Percentiles rank a stretch among this genome's conserved stretches.
phyloP scores from a whole-genome alignment of 2,329 filamentous ascomycete genomes.

The Xylariales sp. region DNA sequence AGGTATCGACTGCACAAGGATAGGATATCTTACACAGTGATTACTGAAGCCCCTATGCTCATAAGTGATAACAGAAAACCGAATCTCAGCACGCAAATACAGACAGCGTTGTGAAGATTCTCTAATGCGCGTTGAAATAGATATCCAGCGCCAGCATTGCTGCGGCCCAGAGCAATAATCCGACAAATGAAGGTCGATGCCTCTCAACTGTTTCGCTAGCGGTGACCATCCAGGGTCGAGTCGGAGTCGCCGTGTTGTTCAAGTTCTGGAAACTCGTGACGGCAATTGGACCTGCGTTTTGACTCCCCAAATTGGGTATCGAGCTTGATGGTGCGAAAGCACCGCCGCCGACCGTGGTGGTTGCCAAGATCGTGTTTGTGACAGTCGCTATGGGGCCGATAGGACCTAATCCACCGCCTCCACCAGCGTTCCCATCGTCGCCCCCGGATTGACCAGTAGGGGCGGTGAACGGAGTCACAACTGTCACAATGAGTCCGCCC shows the following conservation, averaged over 20 bases:
- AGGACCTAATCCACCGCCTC: background rate
- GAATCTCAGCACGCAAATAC: too few species aligned
- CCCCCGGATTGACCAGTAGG: background rate
- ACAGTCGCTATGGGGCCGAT: background rate
- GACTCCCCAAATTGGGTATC: background rate
- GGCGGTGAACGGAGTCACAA: constrained; percentile 2
- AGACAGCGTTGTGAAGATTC: too few species aligned
- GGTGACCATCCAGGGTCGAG: constrained; percentile 6
- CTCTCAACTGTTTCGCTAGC: background rate
- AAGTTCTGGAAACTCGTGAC: background rate
- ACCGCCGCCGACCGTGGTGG: background rate
- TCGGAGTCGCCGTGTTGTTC: background rate
- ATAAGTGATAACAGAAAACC: too few species aligned
- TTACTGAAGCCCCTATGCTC: too few species aligned
- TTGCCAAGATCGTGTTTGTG: background rate
- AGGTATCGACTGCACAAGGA: too few species aligned
- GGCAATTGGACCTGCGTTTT: background rate
- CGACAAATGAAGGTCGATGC: background rate
- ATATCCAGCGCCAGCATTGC: background rate
- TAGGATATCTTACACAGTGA: too few species aligned
- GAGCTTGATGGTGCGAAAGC: too few species aligned
- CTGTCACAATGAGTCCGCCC: background rate
- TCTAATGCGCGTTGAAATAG: background rate
- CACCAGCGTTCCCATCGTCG: background rate
- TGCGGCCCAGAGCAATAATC: background rate